Conservation (phyloP, 352 stramenopile genomes). For the Pythium aquatile region DNA sequence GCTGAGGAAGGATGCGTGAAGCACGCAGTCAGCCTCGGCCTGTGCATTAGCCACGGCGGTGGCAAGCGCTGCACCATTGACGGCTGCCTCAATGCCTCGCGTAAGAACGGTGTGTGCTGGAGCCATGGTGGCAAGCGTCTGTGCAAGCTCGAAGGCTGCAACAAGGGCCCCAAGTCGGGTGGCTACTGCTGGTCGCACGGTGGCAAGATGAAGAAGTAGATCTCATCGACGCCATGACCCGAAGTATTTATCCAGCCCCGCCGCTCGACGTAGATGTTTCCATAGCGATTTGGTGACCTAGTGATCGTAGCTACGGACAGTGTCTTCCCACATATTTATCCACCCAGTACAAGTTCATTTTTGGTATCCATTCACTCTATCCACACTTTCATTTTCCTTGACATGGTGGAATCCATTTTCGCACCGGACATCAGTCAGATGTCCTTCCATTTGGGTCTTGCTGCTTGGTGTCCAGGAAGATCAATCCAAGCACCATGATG, state of each 20-base stretch:
- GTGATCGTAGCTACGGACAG: slow-evolving; percentile 11
- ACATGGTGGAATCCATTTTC: neutral
- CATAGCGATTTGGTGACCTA: slow-evolving; percentile 17
- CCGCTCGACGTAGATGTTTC: slow-evolving; percentile 1
- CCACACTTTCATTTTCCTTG: neutral
- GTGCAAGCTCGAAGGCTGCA: slow-evolving; percentile 77
- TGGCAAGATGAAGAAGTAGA: slow-evolving; percentile 83
- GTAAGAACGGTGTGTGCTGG: slow-evolving; percentile 84
- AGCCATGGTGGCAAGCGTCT: slow-evolving; percentile 77
- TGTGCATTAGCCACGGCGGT: slow-evolving; percentile 85
- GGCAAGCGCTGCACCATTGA: slow-evolving; percentile 76
- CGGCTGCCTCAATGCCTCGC: slow-evolving; percentile 74
- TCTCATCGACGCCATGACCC: neutral
- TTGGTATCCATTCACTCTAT: neutral
- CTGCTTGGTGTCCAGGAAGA: neutral
- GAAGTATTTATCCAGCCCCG: slow-evolving; percentile 41
- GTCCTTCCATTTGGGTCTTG: neutral
- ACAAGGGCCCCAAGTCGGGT: slow-evolving; percentile 78
- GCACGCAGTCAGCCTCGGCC: slow-evolving; percentile 75
- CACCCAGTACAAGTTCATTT: slow-evolving; percentile 8
- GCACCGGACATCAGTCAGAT: neutral
- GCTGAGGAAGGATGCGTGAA: slow-evolving; percentile 72
- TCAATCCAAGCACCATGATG: neutral
- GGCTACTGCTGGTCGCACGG: slow-evolving; percentile 85
- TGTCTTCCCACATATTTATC: slow-evolving; percentile 9